These are phyloP conservation scores for Diaporthe eres DNA, from an alignment of 2,329 filamentous ascomycete genomes.

Conservation along the genomic window DNA sequence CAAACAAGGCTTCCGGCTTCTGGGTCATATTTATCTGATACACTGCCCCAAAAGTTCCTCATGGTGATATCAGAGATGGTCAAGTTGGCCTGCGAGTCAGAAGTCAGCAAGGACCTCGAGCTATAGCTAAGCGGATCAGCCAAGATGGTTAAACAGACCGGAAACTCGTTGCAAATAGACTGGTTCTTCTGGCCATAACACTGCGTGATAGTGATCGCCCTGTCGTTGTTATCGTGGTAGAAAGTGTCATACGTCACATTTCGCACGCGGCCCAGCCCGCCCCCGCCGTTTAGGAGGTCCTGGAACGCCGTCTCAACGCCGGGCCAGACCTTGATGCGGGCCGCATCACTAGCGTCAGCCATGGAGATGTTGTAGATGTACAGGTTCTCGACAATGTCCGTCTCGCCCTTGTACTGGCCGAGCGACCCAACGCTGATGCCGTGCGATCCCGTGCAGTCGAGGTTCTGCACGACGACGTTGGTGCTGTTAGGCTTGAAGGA, in stretches of 20 bases:
- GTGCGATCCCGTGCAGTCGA: conserved; percentile 62
- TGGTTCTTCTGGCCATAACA: conserved; percentile 64
- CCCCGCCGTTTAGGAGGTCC: conserved; percentile 35
- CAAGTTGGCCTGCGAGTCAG: conserved; percentile 50
- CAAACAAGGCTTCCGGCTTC: conserved; percentile 10
- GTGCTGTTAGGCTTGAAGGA: conserved; percentile 58
- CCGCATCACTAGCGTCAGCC: conserved; percentile 60
- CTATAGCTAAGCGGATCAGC: background rate
- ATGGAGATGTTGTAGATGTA: conserved; percentile 54
- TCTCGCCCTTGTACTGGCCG: conserved; percentile 50
- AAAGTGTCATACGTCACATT: conserved; percentile 70
- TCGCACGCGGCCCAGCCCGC: conserved; percentile 37
- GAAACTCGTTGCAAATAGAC: conserved; percentile 52
- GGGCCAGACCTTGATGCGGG: conserved; percentile 77
- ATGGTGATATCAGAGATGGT: conserved; percentile 71
- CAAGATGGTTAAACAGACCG: conserved; percentile 33
- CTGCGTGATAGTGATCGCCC: conserved; percentile 73
- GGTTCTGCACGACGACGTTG: conserved; percentile 55
- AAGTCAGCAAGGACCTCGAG: background rate
- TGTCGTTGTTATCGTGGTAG: conserved; percentile 69
- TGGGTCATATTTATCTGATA: conserved; percentile 4
- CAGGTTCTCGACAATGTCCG: conserved; percentile 59
- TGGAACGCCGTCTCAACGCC: conserved; percentile 50
- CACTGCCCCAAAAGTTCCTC: conserved; percentile 61
- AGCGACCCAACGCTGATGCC: conserved; percentile 63